A percentile compares a stretch with the other conserved stretches of the same genome.
These are phyloP conservation scores for Myochromella boudieri DNA, from an alignment of 768 basidiomycete genomes.

Conservation along the genomic window DNA sequence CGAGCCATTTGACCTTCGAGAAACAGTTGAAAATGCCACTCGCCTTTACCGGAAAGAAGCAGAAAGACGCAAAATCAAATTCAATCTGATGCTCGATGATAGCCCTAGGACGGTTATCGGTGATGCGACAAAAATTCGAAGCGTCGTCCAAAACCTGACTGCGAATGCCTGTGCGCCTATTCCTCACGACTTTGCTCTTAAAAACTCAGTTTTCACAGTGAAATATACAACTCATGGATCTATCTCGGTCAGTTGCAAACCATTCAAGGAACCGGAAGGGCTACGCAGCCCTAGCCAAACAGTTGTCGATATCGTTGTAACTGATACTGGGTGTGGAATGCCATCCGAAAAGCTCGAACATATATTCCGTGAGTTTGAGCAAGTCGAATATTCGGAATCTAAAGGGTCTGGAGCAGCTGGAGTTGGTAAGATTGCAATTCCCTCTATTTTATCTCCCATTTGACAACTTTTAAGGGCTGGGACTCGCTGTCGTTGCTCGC, in stretches of 20 bases:
- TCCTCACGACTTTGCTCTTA: neutral
- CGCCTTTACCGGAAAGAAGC: conserved; percentile 68
- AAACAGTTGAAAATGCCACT: conserved; percentile 61
- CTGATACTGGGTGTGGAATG: conserved; percentile 77
- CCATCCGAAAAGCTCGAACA: conserved; percentile 61
- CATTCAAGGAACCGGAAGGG: conserved; percentile 50
- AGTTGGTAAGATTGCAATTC: conserved; percentile 36
- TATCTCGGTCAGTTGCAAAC: conserved; percentile 58
- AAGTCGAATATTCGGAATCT: conserved; percentile 57
- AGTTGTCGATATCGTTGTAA: conserved; percentile 67
- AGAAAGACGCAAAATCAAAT: conserved; percentile 54
- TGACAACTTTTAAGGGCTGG: conserved; percentile 47
- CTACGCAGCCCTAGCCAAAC: conserved; percentile 43
- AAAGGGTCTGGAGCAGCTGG: conserved; percentile 37
- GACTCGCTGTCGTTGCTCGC: conserved; percentile 77
- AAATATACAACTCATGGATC: conserved; percentile 68
- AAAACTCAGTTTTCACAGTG: conserved; percentile 37
- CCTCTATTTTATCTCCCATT: neutral
- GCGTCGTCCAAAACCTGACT: conserved; percentile 75
- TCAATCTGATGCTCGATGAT: conserved; percentile 51
- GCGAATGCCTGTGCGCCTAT: conserved; percentile 63
- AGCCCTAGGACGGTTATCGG: conserved; percentile 67
- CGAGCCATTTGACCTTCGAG: conserved; percentile 70
- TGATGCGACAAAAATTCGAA: conserved; percentile 71
- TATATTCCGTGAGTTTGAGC: conserved; percentile 80